Percentiles rank a stretch among this genome's conserved stretches.
These are phyloP conservation scores for Prinsepia uniflora DNA, from an alignment of 306 rosid species.

Conservation along the genomic window DNA sequence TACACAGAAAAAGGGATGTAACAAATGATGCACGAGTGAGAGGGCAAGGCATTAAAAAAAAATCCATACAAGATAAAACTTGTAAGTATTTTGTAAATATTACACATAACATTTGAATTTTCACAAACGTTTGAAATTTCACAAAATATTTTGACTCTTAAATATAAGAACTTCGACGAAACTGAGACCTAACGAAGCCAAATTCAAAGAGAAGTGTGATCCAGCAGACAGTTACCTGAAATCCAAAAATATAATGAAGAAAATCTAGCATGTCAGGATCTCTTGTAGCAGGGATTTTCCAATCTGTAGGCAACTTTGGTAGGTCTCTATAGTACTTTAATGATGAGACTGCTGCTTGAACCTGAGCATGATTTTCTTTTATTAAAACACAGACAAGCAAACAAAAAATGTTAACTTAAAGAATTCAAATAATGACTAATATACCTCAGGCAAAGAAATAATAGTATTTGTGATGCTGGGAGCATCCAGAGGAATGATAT, in stretches of 20 bases:
- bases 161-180: neutral
- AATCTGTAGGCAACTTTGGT: conserved; percentile 66
- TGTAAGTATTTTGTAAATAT: neutral
- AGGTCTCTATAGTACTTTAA: conserved; percentile 59
- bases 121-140: neutral
- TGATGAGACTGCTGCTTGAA: conserved; percentile 77
- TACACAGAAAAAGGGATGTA: neutral
- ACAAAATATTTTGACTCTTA: neutral
- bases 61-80: too few species aligned
- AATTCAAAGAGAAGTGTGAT: neutral
- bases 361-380: conserved; percentile 42
- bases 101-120: neutral
- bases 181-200: neutral
- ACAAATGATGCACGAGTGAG: neutral
- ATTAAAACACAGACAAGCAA: conserved; percentile 15
- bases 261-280: conserved; percentile 69
- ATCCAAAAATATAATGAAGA: conserved; percentile 79
- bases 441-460: conserved; percentile 63
- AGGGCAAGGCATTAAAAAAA: too few species aligned
- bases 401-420: conserved; percentile 12
- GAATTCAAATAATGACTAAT: conserved; percentile 18
- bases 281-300: conserved; percentile 53
- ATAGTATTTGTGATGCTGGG: conserved; percentile 66
- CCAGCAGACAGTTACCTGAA: conserved; percentile 58
- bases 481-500: conserved; percentile 85